Evolutionary conservation across 352 stramenopile species (phyloP).

Genomic region (Globisporangium rhizosaccharum): DNA sequence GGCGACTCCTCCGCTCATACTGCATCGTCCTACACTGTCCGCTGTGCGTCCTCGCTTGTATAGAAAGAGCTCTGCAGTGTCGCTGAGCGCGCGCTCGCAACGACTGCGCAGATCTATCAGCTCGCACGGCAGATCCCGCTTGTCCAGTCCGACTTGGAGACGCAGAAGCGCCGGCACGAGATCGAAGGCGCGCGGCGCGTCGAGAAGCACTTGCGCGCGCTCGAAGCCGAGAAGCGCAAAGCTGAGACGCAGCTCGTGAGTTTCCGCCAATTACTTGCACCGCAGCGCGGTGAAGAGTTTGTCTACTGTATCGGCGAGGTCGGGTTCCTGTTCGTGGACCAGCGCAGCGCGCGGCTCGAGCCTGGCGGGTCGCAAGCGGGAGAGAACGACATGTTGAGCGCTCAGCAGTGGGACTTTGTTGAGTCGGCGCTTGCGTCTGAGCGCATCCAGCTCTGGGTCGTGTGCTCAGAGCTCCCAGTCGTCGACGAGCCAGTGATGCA

Average conservation of each 20-base stretch:
- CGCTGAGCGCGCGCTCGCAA: conserved; percentile 44
- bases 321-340: conserved; percentile 56
- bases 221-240: conserved; percentile 48
- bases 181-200: conserved; percentile 54
- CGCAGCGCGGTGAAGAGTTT: conserved; percentile 63
- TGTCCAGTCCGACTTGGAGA: conserved; percentile 29
- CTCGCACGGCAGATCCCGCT: conserved; percentile 36
- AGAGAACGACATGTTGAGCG: conserved; percentile 52
- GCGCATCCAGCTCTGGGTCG: conserved; percentile 27
- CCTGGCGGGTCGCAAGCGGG: conserved; percentile 48
- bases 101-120: conserved; percentile 39
- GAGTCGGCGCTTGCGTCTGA: conserved; percentile 32
- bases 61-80: conserved; percentile 25
- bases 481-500: conserved; percentile 24
- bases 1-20: background rate
- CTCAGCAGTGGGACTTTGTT: conserved; percentile 56
- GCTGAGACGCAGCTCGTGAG: conserved; percentile 49
- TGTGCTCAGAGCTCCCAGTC: conserved; percentile 51
- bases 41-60: background rate
- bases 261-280: conserved; percentile 51
- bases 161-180: conserved; percentile 62
- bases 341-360: conserved; percentile 46
- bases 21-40: background rate
- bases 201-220: conserved; percentile 45
- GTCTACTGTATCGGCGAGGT: conserved; percentile 34